Percentiles rank a stretch among this genome's conserved stretches.
Evolutionary conservation across 2,329 filamentous ascomycete genomes (phyloP).

Genomic region (Trichoderma polysporum): DNA sequence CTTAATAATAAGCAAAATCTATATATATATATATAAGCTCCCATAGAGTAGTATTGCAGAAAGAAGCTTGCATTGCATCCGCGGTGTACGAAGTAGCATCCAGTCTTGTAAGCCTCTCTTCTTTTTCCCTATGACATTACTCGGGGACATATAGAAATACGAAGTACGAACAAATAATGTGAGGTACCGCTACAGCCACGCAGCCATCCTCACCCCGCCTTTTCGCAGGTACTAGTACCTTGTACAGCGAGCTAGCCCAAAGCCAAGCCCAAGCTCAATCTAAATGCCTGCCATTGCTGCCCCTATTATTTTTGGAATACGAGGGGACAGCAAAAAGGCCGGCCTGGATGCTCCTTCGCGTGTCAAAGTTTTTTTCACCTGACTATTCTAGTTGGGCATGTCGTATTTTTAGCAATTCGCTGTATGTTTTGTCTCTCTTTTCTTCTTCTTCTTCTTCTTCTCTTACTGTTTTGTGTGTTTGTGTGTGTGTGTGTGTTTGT

Average conservation of each 20-base stretch:
- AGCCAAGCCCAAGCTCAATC: conserved; percentile 6
- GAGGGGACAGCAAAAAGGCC: not conserved
- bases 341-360: not conserved
- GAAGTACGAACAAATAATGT: too few relatives aligned
- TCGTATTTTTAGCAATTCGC: not conserved
- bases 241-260: not conserved
- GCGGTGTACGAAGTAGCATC: not conserved
- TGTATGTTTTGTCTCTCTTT: not conserved
- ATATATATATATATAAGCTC: not conserved
- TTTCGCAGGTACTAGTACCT: not conserved
- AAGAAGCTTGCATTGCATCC: not conserved
- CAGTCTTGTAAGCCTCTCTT: not conserved
- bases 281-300: not conserved
- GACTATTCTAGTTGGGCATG: conserved; percentile 8
- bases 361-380: not conserved
- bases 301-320: conserved; percentile 8
- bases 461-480: not conserved
- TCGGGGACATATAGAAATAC: too few relatives aligned
- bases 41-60: not conserved
- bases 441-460: not conserved
- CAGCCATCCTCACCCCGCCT: not conserved
- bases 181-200: not conserved
- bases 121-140: not conserved
- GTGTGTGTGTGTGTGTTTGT: too few relatives aligned
- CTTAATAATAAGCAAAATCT: not conserved